Evolutionary conservation across 2,329 filamentous ascomycete species (phyloP), one percentile per base, ranked within the genome.

Genomic region (Diaporthe citrichinensis): DNA sequence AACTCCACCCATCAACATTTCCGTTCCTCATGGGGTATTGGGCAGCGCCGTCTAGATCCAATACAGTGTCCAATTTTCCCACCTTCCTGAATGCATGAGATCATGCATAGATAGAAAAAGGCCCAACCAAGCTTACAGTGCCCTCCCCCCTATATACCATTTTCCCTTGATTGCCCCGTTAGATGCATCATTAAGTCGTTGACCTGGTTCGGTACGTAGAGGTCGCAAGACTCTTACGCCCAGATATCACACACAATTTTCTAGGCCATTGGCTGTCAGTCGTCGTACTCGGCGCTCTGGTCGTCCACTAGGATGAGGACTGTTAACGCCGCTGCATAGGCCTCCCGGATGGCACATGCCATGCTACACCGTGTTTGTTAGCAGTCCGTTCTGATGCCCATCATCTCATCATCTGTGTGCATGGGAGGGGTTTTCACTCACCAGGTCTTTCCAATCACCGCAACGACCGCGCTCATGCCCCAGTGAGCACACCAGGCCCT

Each of bases 401-500:
- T 68, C 55, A 28, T 36, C 1, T 25, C 72, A 53, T 68, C 55
- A 28, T 36, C 1, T 25, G 36, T 5, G 9, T n/a, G 20, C 49
- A 41, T 41, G 39, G 51, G n/a, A 9, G 12, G 41, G 55, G 68
- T 20, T 20, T 76, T 23, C 23, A 86, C 90, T 82, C 80, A 91
- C 90, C 90, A 95, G 23, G 93, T 95, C 84, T 88, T 90, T 75
- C 89, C 86, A 71, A 94, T 82, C 82, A 95, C 92, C 12, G 93
- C 93, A 75, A 95, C 89, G 25, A 95, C 85, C 1, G 94, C 93
- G 80, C 89, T 92, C 79, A 94, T 84, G 3, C 94, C 94, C 90
- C 93, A 94, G 79, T 94, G 92, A 73, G 92, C 90, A 81, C 93
- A 95, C 94, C 94, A 95, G 9, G 94, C 93, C 77, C 94, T 86